Evolutionary conservation across 2,329 filamentous ascomycete genomes (phyloP).

Genomic region (Rosellinia necatrix): DNA sequence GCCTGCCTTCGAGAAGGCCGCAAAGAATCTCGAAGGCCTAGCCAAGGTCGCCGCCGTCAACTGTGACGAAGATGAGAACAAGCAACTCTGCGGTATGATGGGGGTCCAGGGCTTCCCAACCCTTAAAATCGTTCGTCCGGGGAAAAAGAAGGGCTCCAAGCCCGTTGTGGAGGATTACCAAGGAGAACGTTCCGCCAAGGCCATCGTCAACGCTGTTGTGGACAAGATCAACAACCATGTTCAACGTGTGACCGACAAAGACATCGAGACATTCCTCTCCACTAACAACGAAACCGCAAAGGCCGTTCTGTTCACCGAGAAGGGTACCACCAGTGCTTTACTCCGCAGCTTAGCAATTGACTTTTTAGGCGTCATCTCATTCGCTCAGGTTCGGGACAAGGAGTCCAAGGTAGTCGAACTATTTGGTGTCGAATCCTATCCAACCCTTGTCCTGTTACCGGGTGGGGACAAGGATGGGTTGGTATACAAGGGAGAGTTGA

Average conservation of each 20-base stretch:
- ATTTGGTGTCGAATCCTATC: slow-evolving; percentile 79
- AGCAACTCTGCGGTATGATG: slow-evolving; percentile 81
- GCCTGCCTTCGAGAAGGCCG: slow-evolving; percentile 92
- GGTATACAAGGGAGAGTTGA: slow-evolving; percentile 80
- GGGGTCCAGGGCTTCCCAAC: slow-evolving; percentile 95
- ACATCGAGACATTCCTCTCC: slow-evolving; percentile 73
- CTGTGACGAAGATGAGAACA: slow-evolving; percentile 93
- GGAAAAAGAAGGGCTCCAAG: slow-evolving; percentile 67
- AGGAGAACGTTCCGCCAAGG: slow-evolving; percentile 80
- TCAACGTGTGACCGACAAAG: slow-evolving; percentile 77
- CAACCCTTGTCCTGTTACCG: slow-evolving; percentile 79
- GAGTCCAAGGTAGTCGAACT: slow-evolving; percentile 72
- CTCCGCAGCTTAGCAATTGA: slow-evolving; percentile 87
- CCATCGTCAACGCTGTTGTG: slow-evolving; percentile 82
- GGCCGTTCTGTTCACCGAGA: slow-evolving; percentile 91
- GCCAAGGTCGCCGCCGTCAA: slow-evolving; percentile 94
- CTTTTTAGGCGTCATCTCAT: slow-evolving; percentile 76
- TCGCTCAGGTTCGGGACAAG: slow-evolving; percentile 85
- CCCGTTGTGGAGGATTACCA: slow-evolving; percentile 91
- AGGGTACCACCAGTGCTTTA: slow-evolving; percentile 83
- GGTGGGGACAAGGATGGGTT: slow-evolving; percentile 70
- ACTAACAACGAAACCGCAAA: slow-evolving; percentile 73
- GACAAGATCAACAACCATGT: slow-evolving; percentile 93
- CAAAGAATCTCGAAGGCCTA: slow-evolving; percentile 84
- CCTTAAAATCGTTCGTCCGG: slow-evolving; percentile 87